Conservation (phyloP, 2,329 filamentous ascomycete species). For the Sphaerulina vaccinii region DNA sequence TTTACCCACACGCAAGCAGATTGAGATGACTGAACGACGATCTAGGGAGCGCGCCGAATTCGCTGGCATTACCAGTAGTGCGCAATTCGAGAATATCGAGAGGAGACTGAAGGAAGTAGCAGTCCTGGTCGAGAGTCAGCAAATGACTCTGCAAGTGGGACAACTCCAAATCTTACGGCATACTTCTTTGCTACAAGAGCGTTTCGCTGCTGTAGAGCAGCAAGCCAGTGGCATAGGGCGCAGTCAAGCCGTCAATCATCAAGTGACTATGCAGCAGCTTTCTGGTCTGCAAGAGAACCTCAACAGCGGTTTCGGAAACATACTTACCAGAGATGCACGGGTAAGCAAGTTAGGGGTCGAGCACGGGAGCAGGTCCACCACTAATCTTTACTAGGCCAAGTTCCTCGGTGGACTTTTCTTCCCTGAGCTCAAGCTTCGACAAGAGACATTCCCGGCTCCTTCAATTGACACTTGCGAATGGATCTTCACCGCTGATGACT, state of each 20-base stretch:
- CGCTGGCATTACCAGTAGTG: background rate
- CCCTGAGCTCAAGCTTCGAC: background rate
- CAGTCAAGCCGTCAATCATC: background rate
- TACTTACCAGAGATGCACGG: background rate
- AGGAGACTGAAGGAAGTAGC: background rate
- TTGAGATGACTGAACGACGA: too few species aligned
- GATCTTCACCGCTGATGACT: background rate
- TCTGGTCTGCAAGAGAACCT: background rate
- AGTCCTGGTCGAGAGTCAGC: background rate
- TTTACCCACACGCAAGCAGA: too few species aligned
- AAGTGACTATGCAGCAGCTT: background rate
- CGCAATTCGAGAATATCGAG: background rate
- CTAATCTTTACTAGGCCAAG: too few species aligned
- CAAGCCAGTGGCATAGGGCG: background rate
- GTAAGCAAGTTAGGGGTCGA: background rate
- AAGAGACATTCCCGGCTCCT: background rate
- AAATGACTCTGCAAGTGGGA: background rate
- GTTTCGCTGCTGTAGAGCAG: background rate
- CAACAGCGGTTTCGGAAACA: background rate
- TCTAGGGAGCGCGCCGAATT: background rate
- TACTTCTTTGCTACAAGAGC: background rate
- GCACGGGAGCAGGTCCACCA: too few species aligned
- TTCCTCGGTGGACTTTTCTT: constrained; percentile 1
- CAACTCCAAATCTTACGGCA: background rate
- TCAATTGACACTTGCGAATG: background rate